Evolutionary conservation across 495 filamentous ascomycete genomes (phyloP).

Genomic region (Hypoxylon perforatum): DNA sequence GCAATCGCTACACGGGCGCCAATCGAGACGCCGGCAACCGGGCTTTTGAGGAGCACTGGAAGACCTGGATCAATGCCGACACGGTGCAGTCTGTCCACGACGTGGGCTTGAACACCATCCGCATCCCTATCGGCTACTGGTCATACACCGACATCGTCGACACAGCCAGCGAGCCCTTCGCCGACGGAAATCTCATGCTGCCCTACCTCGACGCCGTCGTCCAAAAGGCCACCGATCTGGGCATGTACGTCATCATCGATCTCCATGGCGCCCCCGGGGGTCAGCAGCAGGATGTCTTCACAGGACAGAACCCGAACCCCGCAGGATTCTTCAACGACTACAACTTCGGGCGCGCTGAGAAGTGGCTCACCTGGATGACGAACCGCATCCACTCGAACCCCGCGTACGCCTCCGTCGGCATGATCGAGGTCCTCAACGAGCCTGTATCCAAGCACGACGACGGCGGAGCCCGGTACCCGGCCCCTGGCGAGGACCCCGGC

Average conservation of each 20-base stretch:
- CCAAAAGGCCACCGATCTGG: constrained; percentile 63
- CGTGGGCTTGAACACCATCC: constrained; percentile 68
- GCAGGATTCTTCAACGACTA: constrained; percentile 65
- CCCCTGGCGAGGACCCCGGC: constrained; percentile 36
- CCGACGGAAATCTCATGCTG: constrained; percentile 59
- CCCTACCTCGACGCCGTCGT: constrained; percentile 63
- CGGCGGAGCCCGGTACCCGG: constrained; percentile 25
- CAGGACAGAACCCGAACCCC: constrained; percentile 59
- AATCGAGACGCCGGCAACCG: constrained; percentile 63
- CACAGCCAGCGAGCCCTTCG: constrained; percentile 63
- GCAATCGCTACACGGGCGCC: constrained; percentile 43
- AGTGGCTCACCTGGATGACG: constrained; percentile 68
- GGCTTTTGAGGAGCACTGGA: constrained; percentile 66
- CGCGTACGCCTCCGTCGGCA: constrained; percentile 68
- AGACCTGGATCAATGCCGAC: constrained; percentile 63
- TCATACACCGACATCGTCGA: constrained; percentile 66
- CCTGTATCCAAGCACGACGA: constrained; percentile 51
- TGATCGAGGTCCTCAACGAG: constrained; percentile 70
- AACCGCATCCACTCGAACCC: constrained; percentile 60
- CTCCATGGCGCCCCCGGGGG: constrained; percentile 69
- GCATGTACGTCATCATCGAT: constrained; percentile 71
- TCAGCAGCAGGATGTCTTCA: constrained; percentile 62
- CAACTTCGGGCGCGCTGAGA: constrained; percentile 65
- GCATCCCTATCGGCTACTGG: constrained; percentile 73
- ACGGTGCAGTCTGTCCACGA: constrained; percentile 63